Base-by-base conservation (phyloP, 2,329 filamentous ascomycete genomes). In the Aspergillus glaucus region DNA sequence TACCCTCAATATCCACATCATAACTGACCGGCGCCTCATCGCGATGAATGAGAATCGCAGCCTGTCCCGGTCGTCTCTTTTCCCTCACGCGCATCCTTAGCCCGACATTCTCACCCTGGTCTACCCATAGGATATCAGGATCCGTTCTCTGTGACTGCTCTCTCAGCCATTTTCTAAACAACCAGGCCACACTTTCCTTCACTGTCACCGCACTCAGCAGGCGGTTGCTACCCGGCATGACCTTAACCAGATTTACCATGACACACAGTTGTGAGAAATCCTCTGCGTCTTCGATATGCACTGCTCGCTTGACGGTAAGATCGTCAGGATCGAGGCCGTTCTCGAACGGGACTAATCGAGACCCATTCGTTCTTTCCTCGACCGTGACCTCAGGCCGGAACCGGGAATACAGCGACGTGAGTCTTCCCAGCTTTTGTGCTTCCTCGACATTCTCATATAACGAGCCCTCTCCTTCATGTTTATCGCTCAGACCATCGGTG, bases 181-280 rank as follows among this genome's bases (percentile, higher is more conserved):
- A 75, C 24, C 87, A 77, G 36, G 89, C 72, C 4, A 88, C 78
- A 1, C 84, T 76, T 48, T 90, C 83, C 47, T 81, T 79, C 36
- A 92, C 72, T 39, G 81, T 82, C 45, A 85, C 77, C 52, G 82
- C 81, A 59, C 78, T 83, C 46, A 80, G 70, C 55, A 88, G 84
- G 0, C 87, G 63, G 3, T 81, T 83, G 19, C 74, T 76, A 24
- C 75, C 75, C 1, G 81, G 78, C 1, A 82, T 80, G 26, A 82
- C 72, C 62, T 84, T 84, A 51, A 88, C 83, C 34, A 94, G 67
- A 59, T 84, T 87, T 6, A 80, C 80, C 21, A 81, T 74, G 4
- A 81, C 79, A 62, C 85, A 86, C 9, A 93, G 75, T 67, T 93
- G 87, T 1, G 84, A 82, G 62, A 92, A 91, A 15, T 82, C 70